A percentile compares a stretch with the other conserved stretches of the same genome.
Evolutionary conservation across 345 rosid genomes (phyloP).

Genomic region (Laguncularia racemosa): DNA sequence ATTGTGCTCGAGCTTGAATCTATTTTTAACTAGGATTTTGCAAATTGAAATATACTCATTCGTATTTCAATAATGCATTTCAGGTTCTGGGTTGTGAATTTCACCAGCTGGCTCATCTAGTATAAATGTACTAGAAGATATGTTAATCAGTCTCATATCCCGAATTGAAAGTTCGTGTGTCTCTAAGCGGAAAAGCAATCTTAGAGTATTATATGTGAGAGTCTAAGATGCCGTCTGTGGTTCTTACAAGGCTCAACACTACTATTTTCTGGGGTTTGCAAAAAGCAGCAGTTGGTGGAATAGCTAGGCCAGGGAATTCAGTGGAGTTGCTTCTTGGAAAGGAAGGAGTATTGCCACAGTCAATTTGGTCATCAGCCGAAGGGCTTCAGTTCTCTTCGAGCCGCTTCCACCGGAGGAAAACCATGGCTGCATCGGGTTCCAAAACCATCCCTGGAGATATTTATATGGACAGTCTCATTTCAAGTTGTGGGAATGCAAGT

Average conservation of each 20-base stretch:
- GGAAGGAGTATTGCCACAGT: slow-evolving; percentile 12
- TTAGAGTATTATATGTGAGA: background rate
- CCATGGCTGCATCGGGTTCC: slow-evolving; percentile 72
- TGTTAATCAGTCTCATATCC: background rate
- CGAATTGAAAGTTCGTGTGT: background rate
- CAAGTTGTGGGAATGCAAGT: slow-evolving; percentile 44
- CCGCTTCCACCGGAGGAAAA: slow-evolving; percentile 16
- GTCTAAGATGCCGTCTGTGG: slow-evolving; percentile 12
- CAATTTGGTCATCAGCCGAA: slow-evolving; percentile 14
- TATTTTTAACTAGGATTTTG: too few species aligned
- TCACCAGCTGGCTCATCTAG: too few species aligned
- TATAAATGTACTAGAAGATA: too few species aligned
- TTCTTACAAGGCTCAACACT: slow-evolving; percentile 8
- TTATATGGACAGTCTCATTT: slow-evolving; percentile 47
- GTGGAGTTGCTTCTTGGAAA: slow-evolving; percentile 5
- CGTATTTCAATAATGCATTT: too few species aligned
- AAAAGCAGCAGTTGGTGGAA: slow-evolving; percentile 5
- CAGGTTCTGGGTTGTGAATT: too few species aligned
- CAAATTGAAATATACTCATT: too few species aligned
- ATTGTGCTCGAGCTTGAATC: too few species aligned
- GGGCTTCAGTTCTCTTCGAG: slow-evolving; percentile 11
- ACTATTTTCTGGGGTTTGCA: slow-evolving; percentile 4
- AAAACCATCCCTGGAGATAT: slow-evolving; percentile 61
- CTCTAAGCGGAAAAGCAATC: slow-evolving; percentile 4
- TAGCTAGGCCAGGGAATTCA: background rate